Evolutionary conservation across 139 green algal genomes (phyloP).

Genomic region (Pleodorina starrii): DNA sequence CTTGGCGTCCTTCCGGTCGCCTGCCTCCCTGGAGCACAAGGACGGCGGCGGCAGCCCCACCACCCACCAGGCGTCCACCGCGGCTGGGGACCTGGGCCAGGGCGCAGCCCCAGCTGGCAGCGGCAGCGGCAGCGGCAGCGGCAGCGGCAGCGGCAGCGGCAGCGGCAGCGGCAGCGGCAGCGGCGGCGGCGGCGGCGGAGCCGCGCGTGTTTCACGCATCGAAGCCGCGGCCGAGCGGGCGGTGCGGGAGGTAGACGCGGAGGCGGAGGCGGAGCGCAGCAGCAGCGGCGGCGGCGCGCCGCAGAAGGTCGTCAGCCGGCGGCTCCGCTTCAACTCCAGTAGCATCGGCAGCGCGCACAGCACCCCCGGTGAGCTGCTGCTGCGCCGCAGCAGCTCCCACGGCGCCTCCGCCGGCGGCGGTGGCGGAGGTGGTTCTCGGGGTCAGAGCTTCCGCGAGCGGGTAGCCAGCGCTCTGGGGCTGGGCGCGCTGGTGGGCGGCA

Average conservation of each 20-base stretch:
- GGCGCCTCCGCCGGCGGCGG: too few species aligned
- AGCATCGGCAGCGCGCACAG: not conserved
- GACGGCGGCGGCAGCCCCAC: too few species aligned
- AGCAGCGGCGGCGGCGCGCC: not conserved
- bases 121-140: too few species aligned
- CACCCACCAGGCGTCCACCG: too few species aligned
- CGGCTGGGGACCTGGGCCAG: too few species aligned
- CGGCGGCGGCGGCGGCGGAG: too few species aligned
- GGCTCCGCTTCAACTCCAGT: not conserved
- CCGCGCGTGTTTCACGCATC: not conserved
- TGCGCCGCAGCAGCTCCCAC: not conserved
- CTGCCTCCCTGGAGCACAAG: not conserved
- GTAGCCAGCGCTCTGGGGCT: constrained; percentile 9
- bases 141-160: too few species aligned
- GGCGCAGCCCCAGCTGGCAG: too few species aligned
- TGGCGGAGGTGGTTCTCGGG: too few species aligned
- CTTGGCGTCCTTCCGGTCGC: not conserved
- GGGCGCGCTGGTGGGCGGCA: not conserved
- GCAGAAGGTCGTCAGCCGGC: not conserved
- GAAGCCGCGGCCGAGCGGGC: constrained; percentile 4
- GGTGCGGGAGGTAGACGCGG: constrained; percentile 9
- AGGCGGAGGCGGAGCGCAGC: not conserved
- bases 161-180: not conserved
- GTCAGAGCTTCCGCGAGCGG: constrained; percentile 10
- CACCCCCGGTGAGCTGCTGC: not conserved